Percentiles rank a stretch among this genome's conserved stretches.
Conservation (phyloP, 2,329 filamentous ascomycete genomes). For the Aspergillus flavus region DNA sequence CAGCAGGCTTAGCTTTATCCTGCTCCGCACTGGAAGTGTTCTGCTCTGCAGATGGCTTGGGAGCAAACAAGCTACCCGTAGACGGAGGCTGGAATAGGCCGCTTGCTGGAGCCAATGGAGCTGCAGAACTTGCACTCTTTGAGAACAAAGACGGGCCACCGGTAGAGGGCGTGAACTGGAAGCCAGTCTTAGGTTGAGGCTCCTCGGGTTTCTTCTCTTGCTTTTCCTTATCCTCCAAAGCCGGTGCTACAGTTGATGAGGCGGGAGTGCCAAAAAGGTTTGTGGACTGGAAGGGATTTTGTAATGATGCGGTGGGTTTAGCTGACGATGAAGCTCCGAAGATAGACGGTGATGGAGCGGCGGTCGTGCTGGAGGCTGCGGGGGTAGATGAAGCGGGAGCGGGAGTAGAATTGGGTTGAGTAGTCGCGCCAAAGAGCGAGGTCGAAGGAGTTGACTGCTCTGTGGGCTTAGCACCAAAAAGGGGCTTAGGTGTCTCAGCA, state of each 20-base stretch:
- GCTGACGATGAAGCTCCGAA: slow-evolving; percentile 21
- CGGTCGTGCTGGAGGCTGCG: slow-evolving; percentile 9
- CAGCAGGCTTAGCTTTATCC: slow-evolving; percentile 18
- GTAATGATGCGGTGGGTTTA: slow-evolving; percentile 20
- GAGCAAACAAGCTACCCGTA: slow-evolving; percentile 27
- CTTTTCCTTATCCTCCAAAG: slow-evolving; percentile 16
- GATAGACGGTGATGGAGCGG: slow-evolving; percentile 20
- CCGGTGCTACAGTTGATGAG: slow-evolving; percentile 12
- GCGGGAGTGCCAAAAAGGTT: slow-evolving; percentile 22
- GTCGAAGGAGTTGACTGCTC: slow-evolving; percentile 22
- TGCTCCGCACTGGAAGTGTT: slow-evolving; percentile 14
- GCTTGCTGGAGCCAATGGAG: slow-evolving; percentile 15
- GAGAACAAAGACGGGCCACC: slow-evolving; percentile 23
- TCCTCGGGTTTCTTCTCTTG: slow-evolving; percentile 18
- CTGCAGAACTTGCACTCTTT: slow-evolving; percentile 16
- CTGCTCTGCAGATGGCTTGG: slow-evolving; percentile 16
- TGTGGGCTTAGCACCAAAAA: slow-evolving; percentile 27
- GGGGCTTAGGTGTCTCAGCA: slow-evolving; percentile 22
- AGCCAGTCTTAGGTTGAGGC: slow-evolving; percentile 15
- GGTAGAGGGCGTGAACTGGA: slow-evolving; percentile 18
- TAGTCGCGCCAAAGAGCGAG: slow-evolving; percentile 33
- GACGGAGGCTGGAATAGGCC: slow-evolving; percentile 23
- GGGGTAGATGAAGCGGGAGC: slow-evolving; percentile 19
- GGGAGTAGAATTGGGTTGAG: slow-evolving; percentile 20
- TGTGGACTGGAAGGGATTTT: slow-evolving; percentile 26